These are phyloP conservation scores for Ascochyta fabae DNA, from an alignment of 2,329 filamentous ascomycete species.

Conservation along the genomic window DNA sequence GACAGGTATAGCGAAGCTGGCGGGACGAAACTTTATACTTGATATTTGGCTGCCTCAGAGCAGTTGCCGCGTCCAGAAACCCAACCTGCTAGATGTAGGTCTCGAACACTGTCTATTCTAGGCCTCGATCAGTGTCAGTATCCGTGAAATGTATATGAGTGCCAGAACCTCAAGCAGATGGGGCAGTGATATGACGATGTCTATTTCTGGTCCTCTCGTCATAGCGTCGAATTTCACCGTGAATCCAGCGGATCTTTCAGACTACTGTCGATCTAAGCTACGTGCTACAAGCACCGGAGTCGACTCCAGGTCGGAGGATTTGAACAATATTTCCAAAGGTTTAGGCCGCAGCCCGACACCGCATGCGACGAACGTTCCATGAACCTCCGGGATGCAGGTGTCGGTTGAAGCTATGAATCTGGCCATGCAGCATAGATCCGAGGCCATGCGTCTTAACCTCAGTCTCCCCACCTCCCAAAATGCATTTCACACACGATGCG, in stretches of 20 bases:
- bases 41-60: not conserved
- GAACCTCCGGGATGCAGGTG: not conserved
- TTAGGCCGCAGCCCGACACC: not conserved
- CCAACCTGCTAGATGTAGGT: not conserved
- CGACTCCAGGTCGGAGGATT: not conserved
- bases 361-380: not conserved
- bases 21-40: not conserved
- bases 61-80: not conserved
- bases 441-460: not conserved
- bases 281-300: not conserved
- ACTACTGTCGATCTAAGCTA: not conserved
- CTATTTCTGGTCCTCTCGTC: not conserved
- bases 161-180: not conserved
- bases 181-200: not conserved
- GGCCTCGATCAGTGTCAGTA: not conserved
- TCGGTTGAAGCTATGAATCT: not conserved
- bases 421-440: not conserved
- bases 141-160: not conserved
- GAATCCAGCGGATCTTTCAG: not conserved
- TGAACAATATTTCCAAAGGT: not conserved
- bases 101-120: not conserved
- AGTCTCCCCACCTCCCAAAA: not conserved
- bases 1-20: constrained; percentile 6
- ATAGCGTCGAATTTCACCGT: not conserved
- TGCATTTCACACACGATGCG: not conserved